A percentile compares a stretch with the other conserved stretches of the same genome.
These are phyloP conservation scores for Fusarium sterilihyphosum DNA, from an alignment of 2,329 filamentous ascomycete species.

Conservation along the genomic window DNA sequence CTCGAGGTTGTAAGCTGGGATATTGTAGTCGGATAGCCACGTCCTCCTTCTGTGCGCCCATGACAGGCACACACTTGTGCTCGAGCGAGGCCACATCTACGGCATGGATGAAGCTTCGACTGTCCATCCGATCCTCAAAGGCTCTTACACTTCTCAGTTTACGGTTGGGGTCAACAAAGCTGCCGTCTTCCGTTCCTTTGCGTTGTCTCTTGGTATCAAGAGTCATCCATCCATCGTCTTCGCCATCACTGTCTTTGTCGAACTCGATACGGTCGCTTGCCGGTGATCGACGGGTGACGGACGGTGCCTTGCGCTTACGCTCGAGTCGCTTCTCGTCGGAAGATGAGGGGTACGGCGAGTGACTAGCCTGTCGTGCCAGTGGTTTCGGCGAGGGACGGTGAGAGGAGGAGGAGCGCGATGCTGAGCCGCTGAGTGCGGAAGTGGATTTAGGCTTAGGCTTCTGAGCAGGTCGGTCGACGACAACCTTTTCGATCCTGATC, in stretches of 20 bases:
- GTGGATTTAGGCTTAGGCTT: conserved; percentile 52
- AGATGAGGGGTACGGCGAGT: conserved; percentile 55
- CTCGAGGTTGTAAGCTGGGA: conserved; percentile 75
- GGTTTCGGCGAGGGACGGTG: conserved; percentile 55
- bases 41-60: conserved; percentile 61
- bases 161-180: conserved; percentile 58
- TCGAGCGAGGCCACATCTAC: conserved; percentile 64
- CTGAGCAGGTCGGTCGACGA: conserved; percentile 52
- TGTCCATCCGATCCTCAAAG: conserved; percentile 55
- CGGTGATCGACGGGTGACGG: conserved; percentile 54
- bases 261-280: conserved; percentile 61
- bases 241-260: conserved; percentile 61
- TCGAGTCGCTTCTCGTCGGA: conserved; percentile 50
- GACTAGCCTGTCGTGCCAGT: conserved; percentile 52
- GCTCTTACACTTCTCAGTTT: conserved; percentile 57
- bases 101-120: conserved; percentile 65
- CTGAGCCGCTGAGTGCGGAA: conserved; percentile 43
- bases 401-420: conserved; percentile 49
- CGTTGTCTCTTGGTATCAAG: conserved; percentile 60
- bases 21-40: conserved; percentile 80
- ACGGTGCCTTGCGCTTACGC: conserved; percentile 61
- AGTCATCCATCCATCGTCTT: conserved; percentile 63
- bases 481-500: conserved; percentile 64
- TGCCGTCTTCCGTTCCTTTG: conserved; percentile 52
- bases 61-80: conserved; percentile 61